phyloP scores from a whole-genome alignment of 371 early-diverging fungal species.

The Mucor circinelloides region DNA sequence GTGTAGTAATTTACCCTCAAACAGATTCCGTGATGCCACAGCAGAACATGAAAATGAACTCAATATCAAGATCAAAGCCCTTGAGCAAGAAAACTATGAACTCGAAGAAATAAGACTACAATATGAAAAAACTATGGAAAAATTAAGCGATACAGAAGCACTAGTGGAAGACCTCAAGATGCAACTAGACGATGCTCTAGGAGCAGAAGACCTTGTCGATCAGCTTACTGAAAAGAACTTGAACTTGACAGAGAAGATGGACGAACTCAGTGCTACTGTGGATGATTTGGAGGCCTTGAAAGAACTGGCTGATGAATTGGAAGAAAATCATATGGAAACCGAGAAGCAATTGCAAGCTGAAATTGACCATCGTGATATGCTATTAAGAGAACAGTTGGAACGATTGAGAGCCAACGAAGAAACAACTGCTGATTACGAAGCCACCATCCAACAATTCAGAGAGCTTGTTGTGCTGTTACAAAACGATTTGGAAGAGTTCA shows the following conservation, averaged over 20 bases:
- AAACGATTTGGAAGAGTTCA: constrained; percentile 71
- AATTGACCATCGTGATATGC: constrained; percentile 67
- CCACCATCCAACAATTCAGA: constrained; percentile 87
- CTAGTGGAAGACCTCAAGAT: constrained; percentile 84
- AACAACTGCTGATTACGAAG: constrained; percentile 82
- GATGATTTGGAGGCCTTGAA: constrained; percentile 91
- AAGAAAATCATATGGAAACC: constrained; percentile 86
- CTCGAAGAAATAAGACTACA: constrained; percentile 60
- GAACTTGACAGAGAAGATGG: constrained; percentile 70
- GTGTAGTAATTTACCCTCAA: not conserved
- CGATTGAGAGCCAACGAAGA: constrained; percentile 72
- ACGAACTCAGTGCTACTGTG: constrained; percentile 74
- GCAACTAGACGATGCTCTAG: constrained; percentile 80
- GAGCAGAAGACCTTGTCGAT: constrained; percentile 82
- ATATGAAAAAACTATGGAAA: constrained; percentile 58
- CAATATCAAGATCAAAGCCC: constrained; percentile 59
- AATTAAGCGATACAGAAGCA: constrained; percentile 61
- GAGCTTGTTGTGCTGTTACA: constrained; percentile 81
- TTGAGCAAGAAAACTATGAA: constrained; percentile 72
- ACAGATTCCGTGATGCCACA: constrained; percentile 80
- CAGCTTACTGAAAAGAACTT: constrained; percentile 81
- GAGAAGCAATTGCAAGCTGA: constrained; percentile 86
- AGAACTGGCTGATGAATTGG: constrained; percentile 90
- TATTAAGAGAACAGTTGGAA: constrained; percentile 65
- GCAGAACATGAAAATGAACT: constrained; percentile 75